Evolutionary conservation across 2,329 filamentous ascomycete genomes (phyloP).

Genomic region (Rutstroemia sp.): DNA sequence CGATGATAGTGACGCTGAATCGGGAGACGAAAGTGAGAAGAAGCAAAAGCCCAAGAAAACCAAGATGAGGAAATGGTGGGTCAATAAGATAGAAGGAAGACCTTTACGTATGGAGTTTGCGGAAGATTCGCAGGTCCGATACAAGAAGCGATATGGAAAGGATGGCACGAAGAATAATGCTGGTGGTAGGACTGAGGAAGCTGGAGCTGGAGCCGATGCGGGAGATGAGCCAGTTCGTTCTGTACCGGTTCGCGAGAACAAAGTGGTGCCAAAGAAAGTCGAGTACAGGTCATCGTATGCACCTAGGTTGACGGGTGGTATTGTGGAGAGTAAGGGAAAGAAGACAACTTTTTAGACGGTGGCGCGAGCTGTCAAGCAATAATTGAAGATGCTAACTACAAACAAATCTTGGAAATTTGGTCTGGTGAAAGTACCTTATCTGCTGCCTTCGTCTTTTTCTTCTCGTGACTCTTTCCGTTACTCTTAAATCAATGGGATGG

Average conservation of each 20-base stretch:
- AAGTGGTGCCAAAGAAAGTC: constrained; percentile 31
- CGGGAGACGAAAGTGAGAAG: constrained; percentile 39
- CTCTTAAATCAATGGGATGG: too few relatives aligned
- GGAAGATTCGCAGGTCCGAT: constrained; percentile 80
- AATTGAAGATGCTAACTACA: too few relatives aligned
- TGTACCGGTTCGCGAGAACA: constrained; percentile 16
- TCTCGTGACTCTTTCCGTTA: too few relatives aligned
- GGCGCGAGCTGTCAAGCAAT: background rate
- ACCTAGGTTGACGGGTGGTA: constrained; percentile 66
- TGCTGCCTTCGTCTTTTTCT: background rate
- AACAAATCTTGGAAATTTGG: too few relatives aligned
- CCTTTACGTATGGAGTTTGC: constrained; percentile 85
- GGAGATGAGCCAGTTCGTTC: background rate
- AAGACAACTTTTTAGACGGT: constrained; percentile 68
- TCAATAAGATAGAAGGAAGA: constrained; percentile 76
- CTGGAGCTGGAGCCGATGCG: constrained; percentile 19
- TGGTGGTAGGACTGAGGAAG: constrained; percentile 11
- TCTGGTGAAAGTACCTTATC: too few relatives aligned
- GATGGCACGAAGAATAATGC: constrained; percentile 40
- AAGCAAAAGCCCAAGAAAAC: constrained; percentile 52
- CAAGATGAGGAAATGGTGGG: constrained; percentile 68
- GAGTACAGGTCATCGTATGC: constrained; percentile 40
- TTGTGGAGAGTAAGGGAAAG: constrained; percentile 71
- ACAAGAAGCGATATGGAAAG: constrained; percentile 91
- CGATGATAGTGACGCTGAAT: constrained; percentile 33